A percentile compares a stretch with the other conserved stretches of the same genome.
phyloP scores from a whole-genome alignment of 2,329 filamentous ascomycete species.

The Fusarium kyushuense region DNA sequence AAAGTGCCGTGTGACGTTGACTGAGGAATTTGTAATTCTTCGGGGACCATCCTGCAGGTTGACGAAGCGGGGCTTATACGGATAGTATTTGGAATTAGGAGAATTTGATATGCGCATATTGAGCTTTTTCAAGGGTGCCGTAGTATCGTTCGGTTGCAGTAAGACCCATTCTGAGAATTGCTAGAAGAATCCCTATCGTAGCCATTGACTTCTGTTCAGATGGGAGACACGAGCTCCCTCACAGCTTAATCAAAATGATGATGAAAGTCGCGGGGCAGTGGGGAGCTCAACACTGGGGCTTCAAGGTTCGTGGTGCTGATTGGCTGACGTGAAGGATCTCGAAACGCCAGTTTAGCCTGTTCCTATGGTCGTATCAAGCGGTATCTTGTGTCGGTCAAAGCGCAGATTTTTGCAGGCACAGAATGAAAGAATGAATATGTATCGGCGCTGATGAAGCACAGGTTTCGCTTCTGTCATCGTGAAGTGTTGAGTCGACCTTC shows the following conservation, averaged over 20 bases:
- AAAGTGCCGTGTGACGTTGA: conserved; percentile 33
- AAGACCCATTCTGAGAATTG: neutral
- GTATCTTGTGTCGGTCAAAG: neutral
- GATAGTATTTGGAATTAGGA: conserved; percentile 36
- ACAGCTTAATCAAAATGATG: conserved; percentile 15
- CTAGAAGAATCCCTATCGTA: neutral
- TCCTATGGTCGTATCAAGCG: conserved; percentile 9
- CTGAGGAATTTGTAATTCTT: conserved; percentile 39
- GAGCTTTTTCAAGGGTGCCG: neutral
- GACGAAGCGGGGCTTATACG: conserved; percentile 32
- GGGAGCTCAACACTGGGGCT: conserved; percentile 19
- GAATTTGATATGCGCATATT: conserved; percentile 16
- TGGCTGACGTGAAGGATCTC: conserved; percentile 14
- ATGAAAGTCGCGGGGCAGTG: conserved; percentile 39
- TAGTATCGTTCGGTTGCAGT: neutral
- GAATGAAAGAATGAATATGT: neutral
- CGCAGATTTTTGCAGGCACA: neutral
- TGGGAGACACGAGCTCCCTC: neutral
- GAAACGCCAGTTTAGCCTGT: conserved; percentile 27
- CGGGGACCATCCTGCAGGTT: conserved; percentile 18
- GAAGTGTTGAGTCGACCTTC: neutral
- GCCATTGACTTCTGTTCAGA: neutral
- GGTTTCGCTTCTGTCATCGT: neutral
- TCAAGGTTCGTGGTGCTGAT: conserved; percentile 22
- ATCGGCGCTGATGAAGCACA: neutral